These are phyloP conservation scores for Fusarium oxysporum DNA, from an alignment of 2,329 filamentous ascomycete genomes.

Conservation along the genomic window DNA sequence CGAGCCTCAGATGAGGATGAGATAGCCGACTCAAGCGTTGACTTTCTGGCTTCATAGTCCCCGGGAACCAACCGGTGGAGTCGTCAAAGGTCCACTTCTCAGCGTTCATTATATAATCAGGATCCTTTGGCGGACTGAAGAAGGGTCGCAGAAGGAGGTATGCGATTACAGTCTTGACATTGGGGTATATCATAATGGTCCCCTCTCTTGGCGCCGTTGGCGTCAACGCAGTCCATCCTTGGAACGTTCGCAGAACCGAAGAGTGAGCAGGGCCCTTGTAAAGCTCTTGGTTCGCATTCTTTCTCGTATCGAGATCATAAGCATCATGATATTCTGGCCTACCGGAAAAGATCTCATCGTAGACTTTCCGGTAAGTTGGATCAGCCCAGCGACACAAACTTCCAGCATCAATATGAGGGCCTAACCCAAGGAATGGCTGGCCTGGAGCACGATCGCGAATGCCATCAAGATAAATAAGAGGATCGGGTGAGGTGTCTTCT, in stretches of 20 bases:
- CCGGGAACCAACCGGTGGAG: background rate
- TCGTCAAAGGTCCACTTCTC: background rate
- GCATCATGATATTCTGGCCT: background rate
- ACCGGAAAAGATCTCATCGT: background rate
- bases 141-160: constrained; percentile 1
- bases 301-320: background rate
- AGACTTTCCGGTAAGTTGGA: constrained; percentile 13
- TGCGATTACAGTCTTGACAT: background rate
- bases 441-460: constrained; percentile 26
- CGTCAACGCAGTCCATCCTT: constrained; percentile 18
- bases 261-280: constrained; percentile 8
- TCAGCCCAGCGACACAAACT: constrained; percentile 56
- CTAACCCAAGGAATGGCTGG: constrained; percentile 51
- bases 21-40: constrained; percentile 6
- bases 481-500: accelerated
- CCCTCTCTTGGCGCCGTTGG: constrained; percentile 1
- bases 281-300: background rate
- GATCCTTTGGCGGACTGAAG: background rate
- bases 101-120: background rate
- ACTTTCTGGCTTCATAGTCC: constrained; percentile 2
- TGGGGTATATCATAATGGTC: constrained; percentile 4
- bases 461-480: background rate
- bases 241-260: background rate
- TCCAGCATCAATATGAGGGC: constrained; percentile 58
- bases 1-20: constrained; percentile 8